phyloP scores from a whole-genome alignment of 2,329 filamentous ascomycete genomes.

The Calonectria ilicicola region DNA sequence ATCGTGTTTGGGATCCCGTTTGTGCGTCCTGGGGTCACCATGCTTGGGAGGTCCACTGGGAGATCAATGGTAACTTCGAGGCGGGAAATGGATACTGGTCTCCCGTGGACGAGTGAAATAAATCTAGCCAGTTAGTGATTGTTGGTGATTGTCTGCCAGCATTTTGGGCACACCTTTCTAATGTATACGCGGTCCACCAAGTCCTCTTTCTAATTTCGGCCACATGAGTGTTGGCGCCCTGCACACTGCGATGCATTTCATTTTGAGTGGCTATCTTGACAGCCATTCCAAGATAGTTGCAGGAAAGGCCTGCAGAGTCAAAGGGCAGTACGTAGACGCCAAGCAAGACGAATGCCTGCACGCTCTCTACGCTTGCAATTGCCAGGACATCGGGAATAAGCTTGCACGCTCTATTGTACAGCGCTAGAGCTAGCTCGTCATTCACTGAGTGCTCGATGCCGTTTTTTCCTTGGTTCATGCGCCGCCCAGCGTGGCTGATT shows the following conservation, averaged over 20 bases:
- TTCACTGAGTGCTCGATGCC: not conserved
- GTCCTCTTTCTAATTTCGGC: slow-evolving; percentile 64
- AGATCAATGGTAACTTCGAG: slow-evolving; percentile 65
- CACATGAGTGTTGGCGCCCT: slow-evolving; percentile 58
- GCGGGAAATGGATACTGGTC: slow-evolving; percentile 63
- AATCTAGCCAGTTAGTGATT: slow-evolving; percentile 49
- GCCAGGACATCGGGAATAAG: slow-evolving; percentile 68
- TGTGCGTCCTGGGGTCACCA: slow-evolving; percentile 54
- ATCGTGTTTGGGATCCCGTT: slow-evolving; percentile 53
- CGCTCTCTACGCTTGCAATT: slow-evolving; percentile 66
- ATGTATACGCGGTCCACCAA: slow-evolving; percentile 69
- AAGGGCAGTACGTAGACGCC: slow-evolving; percentile 67
- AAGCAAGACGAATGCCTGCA: slow-evolving; percentile 68
- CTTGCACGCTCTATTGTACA: slow-evolving; percentile 67
- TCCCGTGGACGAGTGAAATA: slow-evolving; percentile 67
- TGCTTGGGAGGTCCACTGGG: slow-evolving; percentile 58
- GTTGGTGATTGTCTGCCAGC: too few relatives aligned
- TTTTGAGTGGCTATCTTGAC: slow-evolving; percentile 70
- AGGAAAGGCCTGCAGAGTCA: slow-evolving; percentile 67
- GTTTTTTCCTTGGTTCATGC: not conserved
- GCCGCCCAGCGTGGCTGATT: not conserved
- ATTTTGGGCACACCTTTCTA: slow-evolving; percentile 58
- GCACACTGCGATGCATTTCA: slow-evolving; percentile 67
- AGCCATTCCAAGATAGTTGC: slow-evolving; percentile 67
- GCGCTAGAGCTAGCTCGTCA: slow-evolving; percentile 46